Percentiles rank a stretch among this genome's conserved stretches.
These are phyloP conservation scores for Beta macrorhiza DNA, from an alignment of 179 eudicot genomes.

Conservation along the genomic window DNA sequence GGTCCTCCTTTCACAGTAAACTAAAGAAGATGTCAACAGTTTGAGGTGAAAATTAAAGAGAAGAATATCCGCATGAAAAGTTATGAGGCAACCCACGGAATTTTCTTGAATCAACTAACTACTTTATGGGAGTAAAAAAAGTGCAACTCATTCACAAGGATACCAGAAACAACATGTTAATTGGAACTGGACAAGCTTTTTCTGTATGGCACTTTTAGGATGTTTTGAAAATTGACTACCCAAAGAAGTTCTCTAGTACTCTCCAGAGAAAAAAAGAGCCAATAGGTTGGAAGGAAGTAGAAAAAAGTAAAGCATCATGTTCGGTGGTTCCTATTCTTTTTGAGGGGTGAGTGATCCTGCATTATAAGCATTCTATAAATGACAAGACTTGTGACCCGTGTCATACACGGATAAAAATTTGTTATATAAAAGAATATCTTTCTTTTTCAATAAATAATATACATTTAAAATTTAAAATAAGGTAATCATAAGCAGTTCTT, in stretches of 20 bases:
- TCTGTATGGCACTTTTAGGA: not conserved
- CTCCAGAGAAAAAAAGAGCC: not conserved
- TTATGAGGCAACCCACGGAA: not conserved
- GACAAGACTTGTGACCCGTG: too few species aligned
- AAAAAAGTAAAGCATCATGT: not conserved
- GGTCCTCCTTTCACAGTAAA: constrained; percentile 84
- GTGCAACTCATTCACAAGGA: too few species aligned
- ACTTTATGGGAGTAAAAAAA: not conserved
- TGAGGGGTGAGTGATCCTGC: not conserved
- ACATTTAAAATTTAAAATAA: too few species aligned
- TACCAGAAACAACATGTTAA: not conserved
- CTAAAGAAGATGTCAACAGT: constrained; percentile 34
- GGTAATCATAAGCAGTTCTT: too few species aligned
- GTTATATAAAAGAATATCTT: too few species aligned
- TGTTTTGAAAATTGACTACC: not conserved
- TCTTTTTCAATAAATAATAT: too few species aligned
- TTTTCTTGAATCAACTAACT: not conserved
- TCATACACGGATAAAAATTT: too few species aligned
- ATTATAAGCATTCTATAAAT: not conserved
- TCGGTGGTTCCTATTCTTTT: too few species aligned
- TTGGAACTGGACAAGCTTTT: not conserved
- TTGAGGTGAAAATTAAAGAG: not conserved
- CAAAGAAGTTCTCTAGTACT: not conserved
- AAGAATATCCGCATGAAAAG: not conserved
- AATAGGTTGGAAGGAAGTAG: not conserved